Conservation (phyloP, 345 rosid species). For the Xanthoceras sorbifolium region DNA sequence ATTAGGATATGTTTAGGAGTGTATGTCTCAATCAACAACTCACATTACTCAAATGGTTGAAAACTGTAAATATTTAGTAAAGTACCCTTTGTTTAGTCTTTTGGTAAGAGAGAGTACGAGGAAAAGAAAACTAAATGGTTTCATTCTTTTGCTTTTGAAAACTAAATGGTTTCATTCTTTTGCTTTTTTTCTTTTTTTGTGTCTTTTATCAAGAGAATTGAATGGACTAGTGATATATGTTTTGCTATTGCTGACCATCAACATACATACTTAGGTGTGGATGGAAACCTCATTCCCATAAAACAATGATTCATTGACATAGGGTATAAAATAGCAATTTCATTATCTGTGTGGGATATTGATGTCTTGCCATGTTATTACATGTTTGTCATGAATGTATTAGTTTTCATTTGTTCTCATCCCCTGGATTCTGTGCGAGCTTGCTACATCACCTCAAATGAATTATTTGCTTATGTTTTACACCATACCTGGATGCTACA, state of each 20-base stretch:
- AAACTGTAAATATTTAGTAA: neutral
- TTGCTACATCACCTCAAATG: neutral
- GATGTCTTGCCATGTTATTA: neutral
- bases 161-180: neutral
- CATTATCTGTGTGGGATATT: neutral
- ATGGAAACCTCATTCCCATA: neutral
- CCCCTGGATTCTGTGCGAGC: neutral
- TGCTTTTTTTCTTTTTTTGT: neutral
- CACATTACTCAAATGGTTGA: neutral
- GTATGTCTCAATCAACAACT: neutral
- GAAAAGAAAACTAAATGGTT: neutral
- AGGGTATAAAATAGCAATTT: neutral
- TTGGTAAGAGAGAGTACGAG: neutral
- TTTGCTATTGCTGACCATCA: neutral
- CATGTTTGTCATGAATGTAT: neutral
- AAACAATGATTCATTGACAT: neutral
- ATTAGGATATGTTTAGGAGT: neutral
- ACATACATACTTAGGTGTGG: neutral
- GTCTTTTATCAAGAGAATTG: neutral
- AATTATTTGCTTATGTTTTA: neutral
- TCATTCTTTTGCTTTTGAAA: neutral
- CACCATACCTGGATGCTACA: neutral
- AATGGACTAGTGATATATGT: neutral
- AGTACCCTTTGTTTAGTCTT: neutral
- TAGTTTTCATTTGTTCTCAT: neutral